Evolutionary conservation across 495 filamentous ascomycete species (phyloP), one percentile per base, ranked within the genome.

Genomic region (Emericellopsis terricola): DNA sequence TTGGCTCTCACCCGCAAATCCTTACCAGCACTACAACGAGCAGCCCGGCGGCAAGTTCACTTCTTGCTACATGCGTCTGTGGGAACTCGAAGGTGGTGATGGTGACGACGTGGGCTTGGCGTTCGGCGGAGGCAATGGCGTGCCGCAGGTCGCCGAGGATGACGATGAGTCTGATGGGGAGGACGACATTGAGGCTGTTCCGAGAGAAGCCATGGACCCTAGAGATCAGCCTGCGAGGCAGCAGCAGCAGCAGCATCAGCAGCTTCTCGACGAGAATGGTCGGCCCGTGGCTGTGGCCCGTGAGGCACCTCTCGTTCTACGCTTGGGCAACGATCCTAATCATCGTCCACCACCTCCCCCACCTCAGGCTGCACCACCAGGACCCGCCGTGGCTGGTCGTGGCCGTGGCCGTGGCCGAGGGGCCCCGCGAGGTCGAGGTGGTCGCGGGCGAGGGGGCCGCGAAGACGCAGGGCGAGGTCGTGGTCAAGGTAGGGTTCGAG

Each of bases 21-120:
- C 89, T 2, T 97, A 94, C 42, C 51, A 60, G 30, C 89, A 97
- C 49, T 97, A 83, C 59, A 94, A 93, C 45, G 43, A 50, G 28
- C 38, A 41, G n/a, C 49, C 57, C 6, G 37, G 39, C 34, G 69
- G 71, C 2, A 43, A 47, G 26, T 57, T 65, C 0, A 78, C 60
- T 17, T 42, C 46, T 5, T 94, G 89, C 49, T 94, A 73, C 44
- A 77, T 78, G 65, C 71, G 81, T 3, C 62, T 97, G 2, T 94
- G 83, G 85, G 86, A 94, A 47, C 46, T 93, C 35, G 85, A 87
- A 55, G 68, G 65, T 15, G 84, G 84, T 0, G 87, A 94, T 48
- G 80, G 80, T 5, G 68, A 63, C 6, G 60, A 72, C 29, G 64
- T 65, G 30, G 68, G 59, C 2, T 45, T 52, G n/a, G 66, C 48